These are phyloP conservation scores for Barnettozyma botsteinii DNA, from an alignment of 805 yeast species.

Conservation along the genomic window DNA sequence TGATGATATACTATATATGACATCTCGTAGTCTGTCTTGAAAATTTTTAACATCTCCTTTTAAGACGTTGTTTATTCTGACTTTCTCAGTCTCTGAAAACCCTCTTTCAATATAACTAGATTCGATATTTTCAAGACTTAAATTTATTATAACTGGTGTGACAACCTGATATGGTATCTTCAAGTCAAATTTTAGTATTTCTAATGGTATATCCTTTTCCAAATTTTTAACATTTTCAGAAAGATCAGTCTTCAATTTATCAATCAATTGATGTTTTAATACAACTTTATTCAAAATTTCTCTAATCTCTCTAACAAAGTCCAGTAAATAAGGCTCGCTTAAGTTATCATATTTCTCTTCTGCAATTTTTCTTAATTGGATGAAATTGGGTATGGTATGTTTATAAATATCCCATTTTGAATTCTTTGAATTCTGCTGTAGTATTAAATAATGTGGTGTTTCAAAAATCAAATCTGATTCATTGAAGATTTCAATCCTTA, in stretches of 20 bases:
- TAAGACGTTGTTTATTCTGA: slow-evolving; percentile 16
- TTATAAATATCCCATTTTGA: slow-evolving; percentile 31
- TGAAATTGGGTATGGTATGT: slow-evolving; percentile 31
- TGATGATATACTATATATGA: slow-evolving; percentile 14
- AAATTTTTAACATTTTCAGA: slow-evolving; percentile 11
- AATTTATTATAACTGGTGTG: slow-evolving; percentile 12
- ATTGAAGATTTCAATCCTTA: slow-evolving; percentile 35
- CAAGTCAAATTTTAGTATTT: slow-evolving; percentile 15
- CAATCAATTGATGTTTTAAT: slow-evolving; percentile 20
- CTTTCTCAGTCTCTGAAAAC: slow-evolving; percentile 19
- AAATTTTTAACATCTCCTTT: slow-evolving; percentile 16
- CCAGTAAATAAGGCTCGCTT: slow-evolving; percentile 11
- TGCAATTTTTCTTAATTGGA: slow-evolving; percentile 16
- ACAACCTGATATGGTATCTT: slow-evolving; percentile 9
- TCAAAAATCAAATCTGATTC: slow-evolving; percentile 25
- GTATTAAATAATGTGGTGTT: slow-evolving; percentile 31
- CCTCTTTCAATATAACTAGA: slow-evolving; percentile 17
- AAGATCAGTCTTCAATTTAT: slow-evolving; percentile 6
- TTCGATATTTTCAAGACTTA: slow-evolving; percentile 13
- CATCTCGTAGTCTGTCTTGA: slow-evolving; percentile 14
- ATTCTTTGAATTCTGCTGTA: slow-evolving; percentile 26
- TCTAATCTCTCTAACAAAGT: slow-evolving; percentile 14
- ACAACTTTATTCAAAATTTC: slow-evolving; percentile 13
- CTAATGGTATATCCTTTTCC: slow-evolving; percentile 19
- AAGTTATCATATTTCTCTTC: slow-evolving; percentile 14